phyloP scores from a whole-genome alignment of 2,329 filamentous ascomycete species.

The Lecanoromycetidae sp. region DNA sequence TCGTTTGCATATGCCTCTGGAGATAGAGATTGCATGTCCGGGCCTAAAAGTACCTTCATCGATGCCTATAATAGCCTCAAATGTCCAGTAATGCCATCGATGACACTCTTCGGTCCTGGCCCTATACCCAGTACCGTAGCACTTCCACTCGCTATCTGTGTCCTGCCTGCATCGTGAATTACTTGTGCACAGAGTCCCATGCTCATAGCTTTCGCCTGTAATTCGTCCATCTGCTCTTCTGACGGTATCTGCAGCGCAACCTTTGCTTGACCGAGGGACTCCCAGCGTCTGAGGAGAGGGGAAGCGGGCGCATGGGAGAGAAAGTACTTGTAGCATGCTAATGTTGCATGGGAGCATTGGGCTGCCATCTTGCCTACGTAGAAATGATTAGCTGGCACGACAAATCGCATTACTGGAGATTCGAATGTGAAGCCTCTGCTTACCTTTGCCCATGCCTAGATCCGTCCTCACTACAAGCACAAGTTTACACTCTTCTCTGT shows the following conservation, averaged over 20 bases:
- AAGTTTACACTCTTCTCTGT: conserved; percentile 77
- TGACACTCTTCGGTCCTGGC: conserved; percentile 33
- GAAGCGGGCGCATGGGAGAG: conserved; percentile 41
- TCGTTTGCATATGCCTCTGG: no score
- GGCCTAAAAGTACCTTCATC: no score
- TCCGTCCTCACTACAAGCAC: conserved; percentile 88
- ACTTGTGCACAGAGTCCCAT: conserved; percentile 79
- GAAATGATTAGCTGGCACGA: neutral
- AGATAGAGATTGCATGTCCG: no score
- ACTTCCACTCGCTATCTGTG: conserved; percentile 89
- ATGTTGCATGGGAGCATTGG: conserved; percentile 88
- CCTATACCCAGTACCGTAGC: conserved; percentile 76
- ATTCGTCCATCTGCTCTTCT: conserved; percentile 63
- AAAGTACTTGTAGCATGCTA: conserved; percentile 90
- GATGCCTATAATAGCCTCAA: conserved; percentile 60
- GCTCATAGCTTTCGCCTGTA: conserved; percentile 69
- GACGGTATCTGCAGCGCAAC: conserved; percentile 81
- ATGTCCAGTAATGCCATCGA: conserved; percentile 74
- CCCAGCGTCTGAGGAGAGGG: conserved; percentile 55
- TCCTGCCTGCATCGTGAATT: conserved; percentile 89
- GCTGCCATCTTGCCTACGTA: conserved; percentile 83
- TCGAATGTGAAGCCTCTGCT: conserved; percentile 20
- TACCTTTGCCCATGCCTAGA: conserved; percentile 94
- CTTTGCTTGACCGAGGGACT: conserved; percentile 77
- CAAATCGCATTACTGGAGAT: neutral